phyloP scores from a whole-genome alignment of 2,329 filamentous ascomycete species.

The Beauveria varroae region DNA sequence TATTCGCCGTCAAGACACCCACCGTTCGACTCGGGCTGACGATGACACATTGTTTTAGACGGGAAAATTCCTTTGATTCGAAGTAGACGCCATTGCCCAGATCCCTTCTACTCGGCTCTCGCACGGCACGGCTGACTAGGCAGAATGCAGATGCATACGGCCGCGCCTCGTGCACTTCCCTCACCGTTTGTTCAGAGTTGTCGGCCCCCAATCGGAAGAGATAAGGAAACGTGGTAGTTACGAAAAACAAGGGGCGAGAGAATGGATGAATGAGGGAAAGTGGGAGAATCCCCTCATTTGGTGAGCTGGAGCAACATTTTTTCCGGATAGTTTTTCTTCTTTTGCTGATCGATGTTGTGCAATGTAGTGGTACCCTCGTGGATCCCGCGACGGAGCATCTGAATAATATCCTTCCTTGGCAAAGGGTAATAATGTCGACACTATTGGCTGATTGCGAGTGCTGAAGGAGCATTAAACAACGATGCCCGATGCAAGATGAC shows the following conservation, averaged over 20 bases:
- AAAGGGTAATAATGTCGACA: background rate
- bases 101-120: too few species aligned
- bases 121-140: too few species aligned
- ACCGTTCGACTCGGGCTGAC: background rate
- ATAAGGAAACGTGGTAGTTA: background rate
- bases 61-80: too few species aligned
- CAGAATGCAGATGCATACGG: too few species aligned
- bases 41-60: background rate
- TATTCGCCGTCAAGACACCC: background rate
- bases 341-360: background rate
- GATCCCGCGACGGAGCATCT: background rate
- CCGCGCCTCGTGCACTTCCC: too few species aligned
- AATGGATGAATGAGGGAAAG: too few species aligned
- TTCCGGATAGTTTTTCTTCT: background rate
- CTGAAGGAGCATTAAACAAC: background rate
- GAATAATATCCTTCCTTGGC: background rate
- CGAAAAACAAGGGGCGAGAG: too few species aligned
- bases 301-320: too few species aligned
- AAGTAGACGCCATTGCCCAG: too few species aligned
- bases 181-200: background rate
- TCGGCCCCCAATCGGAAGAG: background rate
- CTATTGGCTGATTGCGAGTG: too few species aligned
- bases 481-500: background rate
- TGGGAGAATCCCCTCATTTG: too few species aligned
- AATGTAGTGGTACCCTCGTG: background rate